Evolutionary conservation across 257 asterid genomes (phyloP), one percentile per base, ranked within the genome.

Genomic region (Solanum habrochaites): DNA sequence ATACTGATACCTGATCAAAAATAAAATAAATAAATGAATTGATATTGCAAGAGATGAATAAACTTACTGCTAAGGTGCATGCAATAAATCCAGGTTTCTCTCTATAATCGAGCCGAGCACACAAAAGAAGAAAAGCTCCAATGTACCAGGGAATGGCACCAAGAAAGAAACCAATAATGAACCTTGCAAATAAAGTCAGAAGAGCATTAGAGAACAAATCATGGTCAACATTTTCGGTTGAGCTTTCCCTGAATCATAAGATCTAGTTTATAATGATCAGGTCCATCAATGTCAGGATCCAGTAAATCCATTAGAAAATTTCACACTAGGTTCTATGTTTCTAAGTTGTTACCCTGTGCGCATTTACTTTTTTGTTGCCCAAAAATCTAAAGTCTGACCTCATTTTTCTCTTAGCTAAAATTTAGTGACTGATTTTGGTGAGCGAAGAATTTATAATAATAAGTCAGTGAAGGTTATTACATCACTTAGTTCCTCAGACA

Each of bases 81-180:
- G 95, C 98, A 89, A 95, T 75, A 88, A 96, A 98, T 31, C 99
- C 99, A 49, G 98, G 94, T 87, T 96, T 96, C 91, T 95, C 99
- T 90, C 98, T 92, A 93, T 95, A 88, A 88, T 96, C 98, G 92
- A 96, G 78, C 83, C 94, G 94, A 86, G 90, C 97, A 88, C 98
- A 96, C 84, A 95, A 32, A 89, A 96, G 91, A 70, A 96, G 88
- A 88, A 93, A 91, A 86, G 98, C 95, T 89, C 98, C 98, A 88
- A 96, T 89, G 87, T 95, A 96, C 99, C 99, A 96, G 43, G 99
- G 99, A 82, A 96, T 88, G 31, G 95, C 94, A 87, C 99, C 97
- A 85, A 96, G 91, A 87, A 96, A 85, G 92, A 93, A 96, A 42
- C 99, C 99, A 74, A 74, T 85, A 89, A 96, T 92, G 88, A 96